Evolutionary conservation across 140 eudicot species (phyloP), one percentile per base, ranked within the genome.

Genomic region (Erigeron philadelphicus): DNA sequence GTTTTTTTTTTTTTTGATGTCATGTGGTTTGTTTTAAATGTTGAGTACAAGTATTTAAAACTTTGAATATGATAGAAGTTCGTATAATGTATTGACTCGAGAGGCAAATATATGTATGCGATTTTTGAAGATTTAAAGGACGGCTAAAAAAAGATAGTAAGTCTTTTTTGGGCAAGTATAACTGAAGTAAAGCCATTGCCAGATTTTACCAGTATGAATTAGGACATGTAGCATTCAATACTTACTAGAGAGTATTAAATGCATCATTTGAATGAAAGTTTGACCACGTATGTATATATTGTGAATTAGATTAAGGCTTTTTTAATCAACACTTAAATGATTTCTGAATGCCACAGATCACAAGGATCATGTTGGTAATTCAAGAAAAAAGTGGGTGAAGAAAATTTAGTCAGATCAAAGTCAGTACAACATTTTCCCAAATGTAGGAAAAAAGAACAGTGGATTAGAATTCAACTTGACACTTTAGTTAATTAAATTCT

Each of bases 401-500:
- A 15, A 65, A 65, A 38, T 64, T 43, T 38, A 72, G 78, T 61
- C 66, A 58, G 76, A 43, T 59, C 21, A 76, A 69, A 71, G 75
- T 69, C 75, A 71, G 75, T 64, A 73, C 87, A 80, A 82, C 85
- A 81, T 56, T 82, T 84, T 80, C 88, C 92, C 88, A 86, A 84
- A 84, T 80, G 65, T 61, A 66, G 80, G 74, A 68, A 70, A 41
- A 76, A 77, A 79, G 47, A 63, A 74, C 69, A 64, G 64, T 78
- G 76, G 64, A 55, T 69, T 64, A 69, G 53, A 47, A 54, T 68
- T 65, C 64, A 71, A 18, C 11, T 64, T 66, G 31, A 66, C 38
- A 40, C 75, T 71, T 63, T 65, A 66, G 53, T 65, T 50, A 72
- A 78, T 69, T 78, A 45, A 79, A 79, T 72, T 73, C 55, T 67